Evolutionary conservation across 495 filamentous ascomycete species (phyloP), one percentile per base, ranked within the genome.

Genomic region (Penicillium salamii): DNA sequence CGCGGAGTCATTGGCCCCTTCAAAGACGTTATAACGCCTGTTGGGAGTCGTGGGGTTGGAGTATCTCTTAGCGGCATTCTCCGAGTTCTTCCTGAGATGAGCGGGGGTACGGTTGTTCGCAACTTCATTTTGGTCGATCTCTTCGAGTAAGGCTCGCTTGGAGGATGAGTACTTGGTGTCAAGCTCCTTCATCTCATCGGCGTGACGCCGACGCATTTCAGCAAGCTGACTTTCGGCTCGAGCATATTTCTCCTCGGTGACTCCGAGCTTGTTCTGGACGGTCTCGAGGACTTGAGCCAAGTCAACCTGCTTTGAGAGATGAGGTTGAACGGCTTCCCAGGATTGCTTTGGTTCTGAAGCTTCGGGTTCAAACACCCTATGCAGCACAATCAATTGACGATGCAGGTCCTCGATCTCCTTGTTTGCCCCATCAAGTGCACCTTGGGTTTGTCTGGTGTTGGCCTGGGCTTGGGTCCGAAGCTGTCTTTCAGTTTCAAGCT

Each of bases 251-350:
- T 95, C 91, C n/a, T 83, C 86, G 14, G 91, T 86, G 15, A 96
- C 79, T 28, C 90, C 85, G 12, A 97, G 75, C 35, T 89, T 89
- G 63, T 90, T 87, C 43, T 93, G 88, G 13, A 88, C 72, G n/a
- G 89, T 82, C 52, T 97, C 87, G n/a, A 98, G 74, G 58, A 91
- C 86, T 55, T 89, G 81, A n/a, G 90, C 87, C 34, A 98, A 70
- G 55, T 95, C 86, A 42, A 95, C 82, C 60, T 88, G 88, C 41
- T 76, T 77, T 15, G 74, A 72, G 12, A 88, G 64, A 43, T 80
- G 72, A 37, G 78, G 76, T 46, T 78, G 73, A 35, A 85, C 76
- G 32, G 75, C 75, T 52, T 88, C 84, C 75, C 84, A 86, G 2
- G 81, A 79, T 21, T 79, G 69, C 13, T 72, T 65, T 17, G 75